phyloP scores from a whole-genome alignment of 1,139 yeast species.

The Suhomyces chickasaworum region DNA sequence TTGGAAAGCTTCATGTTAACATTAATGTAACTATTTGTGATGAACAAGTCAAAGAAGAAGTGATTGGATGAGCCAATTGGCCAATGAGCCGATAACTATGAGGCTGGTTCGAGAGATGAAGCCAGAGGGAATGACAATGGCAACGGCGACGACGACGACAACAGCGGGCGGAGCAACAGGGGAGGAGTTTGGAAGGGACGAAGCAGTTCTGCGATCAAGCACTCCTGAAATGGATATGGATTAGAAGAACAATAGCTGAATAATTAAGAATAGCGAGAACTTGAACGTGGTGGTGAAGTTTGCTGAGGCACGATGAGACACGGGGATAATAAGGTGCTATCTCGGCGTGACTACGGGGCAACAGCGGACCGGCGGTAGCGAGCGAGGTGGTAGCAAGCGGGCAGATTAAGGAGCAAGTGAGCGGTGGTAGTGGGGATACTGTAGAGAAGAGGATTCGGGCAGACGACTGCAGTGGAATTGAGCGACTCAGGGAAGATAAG shows the following conservation, averaged over 20 bases:
- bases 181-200: background rate
- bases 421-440: background rate
- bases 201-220: background rate
- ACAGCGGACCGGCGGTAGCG: slow-evolving; percentile 3
- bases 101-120: background rate
- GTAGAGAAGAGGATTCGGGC: background rate
- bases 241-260: background rate
- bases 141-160: background rate
- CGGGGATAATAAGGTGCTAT: slow-evolving; percentile 4
- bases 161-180: background rate
- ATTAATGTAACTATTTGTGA: background rate
- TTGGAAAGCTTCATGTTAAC: slow-evolving; percentile 14
- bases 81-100: background rate
- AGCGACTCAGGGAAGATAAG: too few relatives aligned
- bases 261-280: background rate
- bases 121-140: background rate
- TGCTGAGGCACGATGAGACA: slow-evolving; percentile 6
- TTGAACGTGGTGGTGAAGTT: background rate
- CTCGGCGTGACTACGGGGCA: slow-evolving; percentile 1
- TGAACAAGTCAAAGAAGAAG: background rate
- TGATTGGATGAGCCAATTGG: background rate
- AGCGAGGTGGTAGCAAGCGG: slow-evolving; percentile 1
- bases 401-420: background rate
- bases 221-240: background rate
- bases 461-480: background rate